phyloP scores from a whole-genome alignment of 257 asterid genomes.

The Paraleonurus japonicus region DNA sequence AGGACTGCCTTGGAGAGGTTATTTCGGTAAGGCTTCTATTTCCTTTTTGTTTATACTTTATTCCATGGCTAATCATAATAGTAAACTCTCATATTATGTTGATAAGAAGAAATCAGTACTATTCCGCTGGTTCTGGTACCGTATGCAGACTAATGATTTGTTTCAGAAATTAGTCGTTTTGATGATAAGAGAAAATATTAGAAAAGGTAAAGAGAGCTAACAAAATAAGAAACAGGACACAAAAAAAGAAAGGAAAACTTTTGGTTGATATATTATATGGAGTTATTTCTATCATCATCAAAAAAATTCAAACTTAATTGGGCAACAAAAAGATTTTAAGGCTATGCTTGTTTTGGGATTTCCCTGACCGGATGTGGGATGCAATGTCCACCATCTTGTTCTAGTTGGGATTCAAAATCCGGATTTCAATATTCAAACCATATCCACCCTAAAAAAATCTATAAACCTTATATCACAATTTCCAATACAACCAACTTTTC shows the following conservation, averaged over 20 bases:
- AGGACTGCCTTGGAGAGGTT: constrained; percentile 60
- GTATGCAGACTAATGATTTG: constrained; percentile 3
- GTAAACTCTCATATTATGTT: not conserved
- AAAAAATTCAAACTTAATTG: not conserved
- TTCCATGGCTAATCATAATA: not conserved
- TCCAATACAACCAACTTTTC: no score
- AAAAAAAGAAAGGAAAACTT: not conserved
- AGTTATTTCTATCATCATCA: not conserved
- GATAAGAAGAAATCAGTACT: not conserved
- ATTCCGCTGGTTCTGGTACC: not conserved
- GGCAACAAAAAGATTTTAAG: constrained; percentile 5
- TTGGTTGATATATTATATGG: not conserved
- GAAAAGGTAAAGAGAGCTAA: not conserved
- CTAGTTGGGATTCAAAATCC: not conserved
- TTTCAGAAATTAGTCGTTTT: not conserved
- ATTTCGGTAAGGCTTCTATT: constrained; percentile 53
- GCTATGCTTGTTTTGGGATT: not conserved
- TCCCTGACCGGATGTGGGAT: not conserved
- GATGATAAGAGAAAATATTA: not conserved
- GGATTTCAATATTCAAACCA: no score
- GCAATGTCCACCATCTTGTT: not conserved
- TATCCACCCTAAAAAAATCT: no score
- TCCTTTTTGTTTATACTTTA: constrained; percentile 14
- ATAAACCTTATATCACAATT: no score
- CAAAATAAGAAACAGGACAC: not conserved